Base-by-base conservation (phyloP, 768 basidiomycete genomes). In the Arthromyces matolae region DNA sequence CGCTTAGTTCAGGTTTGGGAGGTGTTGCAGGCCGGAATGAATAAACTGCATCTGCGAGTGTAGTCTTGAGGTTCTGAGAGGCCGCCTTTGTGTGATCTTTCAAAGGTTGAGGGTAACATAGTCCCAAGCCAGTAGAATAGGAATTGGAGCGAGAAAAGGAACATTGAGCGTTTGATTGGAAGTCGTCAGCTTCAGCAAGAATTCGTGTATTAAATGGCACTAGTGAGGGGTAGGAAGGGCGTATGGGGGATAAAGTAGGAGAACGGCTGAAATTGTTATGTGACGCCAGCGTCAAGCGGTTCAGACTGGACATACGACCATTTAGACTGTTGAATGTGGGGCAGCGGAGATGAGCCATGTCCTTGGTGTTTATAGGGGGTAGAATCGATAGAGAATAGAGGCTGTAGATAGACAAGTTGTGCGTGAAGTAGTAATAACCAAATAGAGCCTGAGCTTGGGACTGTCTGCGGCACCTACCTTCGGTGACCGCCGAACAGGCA, bases 81-180 rank as follows among this genome's bases (percentile, higher is more conserved):
- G 12, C 38, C 50, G 43, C 42, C 33, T 45, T 55, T 25, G 14
- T 38, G 16, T 37, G 19, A 6, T n/a, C 16, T 28, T 36, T 27
- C 16, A 35, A 34, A 18, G 7, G 27, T 42, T 50, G 48, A 38
- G 50, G 53, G 35, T 45, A 51, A 3, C 34, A 32, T 36, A 55
- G 51, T 20, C 50, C 53, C 36, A 55, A 31, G 16, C 53, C 50
- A 48, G 49, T 23, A 24, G 60, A 42, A 8, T 62, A 57, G 7
- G 60, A 22, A 14, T 66, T 64, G 39, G 64, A 50, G 13, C 62
- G 60, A 38, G 61, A 45, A 10, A 38, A 37, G 24, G 53, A 27
- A 14, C 35, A 25, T 47, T 50, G 47, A 39, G 52, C 62, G 49
- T 70, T 73, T 29, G 71, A 69, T 49, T 71, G 70, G 47, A 67